Conservation (phyloP, 179 eudicot genomes). For the Silene noctiflora region DNA sequence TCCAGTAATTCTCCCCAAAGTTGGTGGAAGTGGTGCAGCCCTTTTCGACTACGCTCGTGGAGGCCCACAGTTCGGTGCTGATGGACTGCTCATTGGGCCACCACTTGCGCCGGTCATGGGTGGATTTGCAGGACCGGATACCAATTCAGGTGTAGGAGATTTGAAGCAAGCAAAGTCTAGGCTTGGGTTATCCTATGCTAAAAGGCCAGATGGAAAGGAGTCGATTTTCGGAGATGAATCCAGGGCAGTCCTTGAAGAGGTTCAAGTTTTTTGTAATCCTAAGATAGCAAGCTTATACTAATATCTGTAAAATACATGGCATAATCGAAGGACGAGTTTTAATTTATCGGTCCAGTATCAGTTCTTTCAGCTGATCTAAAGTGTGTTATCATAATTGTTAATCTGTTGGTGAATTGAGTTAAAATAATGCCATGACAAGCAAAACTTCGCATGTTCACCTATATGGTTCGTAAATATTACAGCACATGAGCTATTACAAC, state of each 20-base stretch:
- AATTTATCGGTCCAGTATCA: neutral
- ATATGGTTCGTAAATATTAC: too few relatives aligned
- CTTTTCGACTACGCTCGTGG: conserved; percentile 88
- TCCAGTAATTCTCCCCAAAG: conserved; percentile 58
- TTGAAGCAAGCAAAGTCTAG: conserved; percentile 87
- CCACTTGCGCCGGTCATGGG: conserved; percentile 93
- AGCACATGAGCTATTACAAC: too few relatives aligned
- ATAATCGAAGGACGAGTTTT: conserved; percentile 1
- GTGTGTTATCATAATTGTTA: too few relatives aligned
- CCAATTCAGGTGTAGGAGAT: conserved; percentile 77
- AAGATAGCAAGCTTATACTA: conserved; percentile 71
- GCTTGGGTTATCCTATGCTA: conserved; percentile 80
- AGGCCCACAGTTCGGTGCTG: conserved; percentile 82
- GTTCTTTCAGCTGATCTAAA: neutral
- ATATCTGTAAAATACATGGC: conserved; percentile 10
- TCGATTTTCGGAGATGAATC: conserved; percentile 72
- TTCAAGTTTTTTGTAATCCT: conserved; percentile 79
- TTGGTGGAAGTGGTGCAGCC: conserved; percentile 92
- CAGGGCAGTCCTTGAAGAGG: conserved; percentile 54
- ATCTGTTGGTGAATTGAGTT: neutral
- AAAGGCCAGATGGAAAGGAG: conserved; percentile 78
- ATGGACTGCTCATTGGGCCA: conserved; percentile 77
- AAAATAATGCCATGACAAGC: neutral
- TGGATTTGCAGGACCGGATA: conserved; percentile 86
- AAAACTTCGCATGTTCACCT: too few relatives aligned